phyloP scores from a whole-genome alignment of 1,284 basidiomycete genomes.

The Microbotryum violaceum region DNA sequence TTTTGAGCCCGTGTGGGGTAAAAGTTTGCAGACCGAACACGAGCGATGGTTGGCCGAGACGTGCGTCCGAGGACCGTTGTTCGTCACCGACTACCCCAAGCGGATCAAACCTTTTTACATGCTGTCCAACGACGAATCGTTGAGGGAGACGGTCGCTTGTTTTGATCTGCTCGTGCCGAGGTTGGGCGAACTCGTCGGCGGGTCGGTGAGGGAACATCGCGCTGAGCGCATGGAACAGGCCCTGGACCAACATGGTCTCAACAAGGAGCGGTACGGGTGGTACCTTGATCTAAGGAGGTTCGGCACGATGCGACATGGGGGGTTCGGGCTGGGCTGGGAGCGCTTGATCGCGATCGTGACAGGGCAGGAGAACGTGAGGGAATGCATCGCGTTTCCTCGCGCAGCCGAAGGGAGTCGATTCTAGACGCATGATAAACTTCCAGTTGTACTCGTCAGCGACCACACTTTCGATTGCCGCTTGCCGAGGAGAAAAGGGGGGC shows the following conservation, averaged over 20 bases:
- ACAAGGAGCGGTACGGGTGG: constrained; percentile 63
- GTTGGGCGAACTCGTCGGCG: constrained; percentile 85
- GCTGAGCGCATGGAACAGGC: constrained; percentile 50
- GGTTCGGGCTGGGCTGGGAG: constrained; percentile 90
- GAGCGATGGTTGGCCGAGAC: constrained; percentile 75
- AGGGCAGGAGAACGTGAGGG: constrained; percentile 74
- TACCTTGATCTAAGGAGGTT: constrained; percentile 69
- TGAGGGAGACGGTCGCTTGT: constrained; percentile 67
- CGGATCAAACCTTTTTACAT: constrained; percentile 92
- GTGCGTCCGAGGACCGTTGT: constrained; percentile 64
- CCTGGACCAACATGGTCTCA: constrained; percentile 51
- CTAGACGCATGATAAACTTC: background rate
- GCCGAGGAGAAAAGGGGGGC: too few relatives aligned
- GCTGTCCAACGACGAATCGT: constrained; percentile 52
- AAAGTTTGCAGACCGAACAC: constrained; percentile 74
- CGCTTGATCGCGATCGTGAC: constrained; percentile 73
- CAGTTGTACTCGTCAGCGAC: too few relatives aligned
- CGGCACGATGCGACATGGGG: constrained; percentile 81
- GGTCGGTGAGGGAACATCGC: constrained; percentile 82
- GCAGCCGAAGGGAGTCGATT: constrained; percentile 56
- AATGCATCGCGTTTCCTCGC: constrained; percentile 81
- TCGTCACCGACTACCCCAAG: constrained; percentile 83
- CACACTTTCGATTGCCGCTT: too few relatives aligned
- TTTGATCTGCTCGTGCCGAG: constrained; percentile 87
- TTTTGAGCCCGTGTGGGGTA: constrained; percentile 60